Evolutionary conservation across 1,284 basidiomycete species (phyloP), one percentile per base, ranked within the genome.

Genomic region (Irpex sp.): DNA sequence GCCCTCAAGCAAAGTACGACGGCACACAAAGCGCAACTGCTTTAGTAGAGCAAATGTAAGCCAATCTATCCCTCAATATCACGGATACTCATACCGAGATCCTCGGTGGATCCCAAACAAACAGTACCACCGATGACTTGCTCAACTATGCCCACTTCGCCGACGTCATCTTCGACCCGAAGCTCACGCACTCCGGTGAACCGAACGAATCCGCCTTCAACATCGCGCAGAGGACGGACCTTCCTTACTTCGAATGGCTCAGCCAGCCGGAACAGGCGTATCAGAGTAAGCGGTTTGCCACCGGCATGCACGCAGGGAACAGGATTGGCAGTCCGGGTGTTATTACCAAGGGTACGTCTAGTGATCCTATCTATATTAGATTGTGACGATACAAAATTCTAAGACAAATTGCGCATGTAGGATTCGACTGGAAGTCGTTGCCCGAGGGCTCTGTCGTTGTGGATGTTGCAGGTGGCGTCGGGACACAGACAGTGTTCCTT

Each of bases 261-360:
- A 71, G 72, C 5, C 64, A 61, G 5, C 75, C 77, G 0, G 75
- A 73, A 34, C 70, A 77, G 26, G 65, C 58, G 13, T 57, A 57
- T 36, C 26, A 49, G 15, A 59, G 60, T 38, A 57, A 56, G 63
- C 77, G 86, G 37, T 89, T 89, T 67, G 87, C 85, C 17, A 82
- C 81, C 57, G 86, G 85, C 2, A 89, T 89, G 87, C 77, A 76
- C 3, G 85, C 83, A 15, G 84, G 84, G 78, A 77, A 40, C 79
- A 78, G 3, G 85, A 83, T 58, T n/a, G 17, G n/a, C 6, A n/a
- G 56, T 58, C 56, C 56, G 8, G 34, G 48, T 5, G 54, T 15
- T 2, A 51, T 58, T 6, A 40, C 57, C 7, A 19, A 17, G 26
- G 57, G 61, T 62, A 15, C n/a, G 26, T 19, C 40, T 34, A 15